Conservation (phyloP, 1,284 basidiomycete species). For the Leucoagaricus sp. region DNA sequence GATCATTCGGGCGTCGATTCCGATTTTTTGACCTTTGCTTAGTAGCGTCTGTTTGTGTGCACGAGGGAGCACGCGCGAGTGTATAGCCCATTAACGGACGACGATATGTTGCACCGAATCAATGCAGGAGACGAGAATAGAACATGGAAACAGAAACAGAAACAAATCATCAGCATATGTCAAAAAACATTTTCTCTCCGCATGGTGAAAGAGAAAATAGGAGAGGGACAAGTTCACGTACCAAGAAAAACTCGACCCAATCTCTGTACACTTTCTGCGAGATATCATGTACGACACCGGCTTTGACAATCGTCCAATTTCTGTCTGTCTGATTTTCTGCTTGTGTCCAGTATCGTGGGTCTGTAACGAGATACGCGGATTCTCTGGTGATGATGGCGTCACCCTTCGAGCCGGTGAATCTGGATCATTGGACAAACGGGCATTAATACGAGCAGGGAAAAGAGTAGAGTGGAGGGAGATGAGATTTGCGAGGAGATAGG, state of each 20-base stretch:
- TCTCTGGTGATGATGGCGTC: slow-evolving; percentile 74
- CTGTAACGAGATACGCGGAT: slow-evolving; percentile 76
- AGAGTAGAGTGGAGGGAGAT: neutral
- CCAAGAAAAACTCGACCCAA: slow-evolving; percentile 79
- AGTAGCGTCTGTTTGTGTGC: slow-evolving; percentile 31
- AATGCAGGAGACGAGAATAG: neutral
- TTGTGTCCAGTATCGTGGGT: slow-evolving; percentile 90
- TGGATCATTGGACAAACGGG: too few relatives aligned
- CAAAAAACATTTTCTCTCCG: neutral
- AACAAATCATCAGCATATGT: neutral
- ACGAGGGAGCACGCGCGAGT: too few relatives aligned
- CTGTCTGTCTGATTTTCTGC: slow-evolving; percentile 75
- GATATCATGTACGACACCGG: slow-evolving; percentile 54
- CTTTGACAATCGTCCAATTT: slow-evolving; percentile 77
- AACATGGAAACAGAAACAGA: neutral
- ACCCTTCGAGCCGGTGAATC: slow-evolving; percentile 87
- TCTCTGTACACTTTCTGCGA: slow-evolving; percentile 33
- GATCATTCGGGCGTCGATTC: slow-evolving; percentile 89
- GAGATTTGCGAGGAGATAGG: neutral
- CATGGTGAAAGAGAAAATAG: neutral
- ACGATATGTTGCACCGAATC: too few relatives aligned
- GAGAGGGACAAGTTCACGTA: slow-evolving; percentile 35
- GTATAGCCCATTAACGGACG: too few relatives aligned
- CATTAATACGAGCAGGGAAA: too few relatives aligned
- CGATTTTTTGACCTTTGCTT: slow-evolving; percentile 62